Base-by-base conservation (phyloP, 2,329 filamentous ascomycete genomes). In the Aspergillus latus region DNA sequence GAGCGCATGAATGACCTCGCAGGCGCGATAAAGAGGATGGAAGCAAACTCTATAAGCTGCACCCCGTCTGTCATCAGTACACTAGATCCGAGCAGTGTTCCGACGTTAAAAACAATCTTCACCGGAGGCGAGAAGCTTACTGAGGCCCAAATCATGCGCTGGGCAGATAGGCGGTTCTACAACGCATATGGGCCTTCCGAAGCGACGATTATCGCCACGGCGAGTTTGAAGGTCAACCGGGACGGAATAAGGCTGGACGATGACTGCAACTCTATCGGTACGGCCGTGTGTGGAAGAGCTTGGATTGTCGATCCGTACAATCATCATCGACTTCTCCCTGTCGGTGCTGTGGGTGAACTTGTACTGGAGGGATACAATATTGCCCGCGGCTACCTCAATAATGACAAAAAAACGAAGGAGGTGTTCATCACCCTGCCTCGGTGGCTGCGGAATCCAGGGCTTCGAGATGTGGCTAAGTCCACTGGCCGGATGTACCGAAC, bases 1-100 rank as follows among this genome's bases (percentile, higher is more conserved):
- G 79, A 84, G 54, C 72, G 80, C 13, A 66, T 80, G 34, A 76
- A 79, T 52, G 78, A 84, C 52, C 72, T 86, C 3, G 70, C 75
- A 1, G 78, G 76, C 1, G 78, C 76, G 0, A 81, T 86, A 30
- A 74, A 75, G 5, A 68, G 76, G 0, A 80, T 82, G 74, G 68
- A 78, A 13, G 80, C 79, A 30, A 82, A 77, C 47, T 80, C 78
- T 74, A 79, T 78, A 2, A 79, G 82, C 62, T 77, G 85, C 60
- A 87, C 86, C 0, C 82, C 84, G 1, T 77, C 83, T 0, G 76
- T 88, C n/a, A 82, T 83, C 0, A 72, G 75, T 16, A 73, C 78
- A 0, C 56, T 83, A 1, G 69, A 74, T 7, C 78, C 77, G 0
- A 67, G 72, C 36, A 72, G 70, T 10, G 73, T 82, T 1, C 77